These are phyloP conservation scores for Cucumis cinereus DNA, from an alignment of 306 rosid genomes.

Conservation along the genomic window DNA sequence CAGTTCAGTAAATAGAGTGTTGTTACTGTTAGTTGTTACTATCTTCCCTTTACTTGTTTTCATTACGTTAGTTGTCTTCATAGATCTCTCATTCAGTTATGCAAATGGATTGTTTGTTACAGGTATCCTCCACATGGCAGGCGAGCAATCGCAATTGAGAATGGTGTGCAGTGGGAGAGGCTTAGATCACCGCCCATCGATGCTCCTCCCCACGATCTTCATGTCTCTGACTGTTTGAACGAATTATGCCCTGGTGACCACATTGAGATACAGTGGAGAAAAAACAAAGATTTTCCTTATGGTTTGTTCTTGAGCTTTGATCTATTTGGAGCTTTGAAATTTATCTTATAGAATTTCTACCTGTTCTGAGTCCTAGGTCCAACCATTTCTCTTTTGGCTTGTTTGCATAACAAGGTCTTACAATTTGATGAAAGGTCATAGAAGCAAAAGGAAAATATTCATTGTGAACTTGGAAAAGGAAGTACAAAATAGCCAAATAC, in stretches of 20 bases:
- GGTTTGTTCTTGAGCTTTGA: constrained; percentile 38
- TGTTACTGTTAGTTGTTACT: background rate
- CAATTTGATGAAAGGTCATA: background rate
- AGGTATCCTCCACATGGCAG: constrained; percentile 96
- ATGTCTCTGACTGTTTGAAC: constrained; percentile 53
- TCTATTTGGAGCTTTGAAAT: background rate
- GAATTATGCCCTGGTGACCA: constrained; percentile 75
- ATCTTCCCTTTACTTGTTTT: background rate
- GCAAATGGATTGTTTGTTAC: constrained; percentile 12
- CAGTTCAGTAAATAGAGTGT: constrained; percentile 2
- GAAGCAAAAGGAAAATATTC: background rate
- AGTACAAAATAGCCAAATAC: background rate
- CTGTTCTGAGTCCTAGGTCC: background rate
- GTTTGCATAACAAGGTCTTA: background rate
- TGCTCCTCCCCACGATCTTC: constrained; percentile 68
- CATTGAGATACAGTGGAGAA: constrained; percentile 93
- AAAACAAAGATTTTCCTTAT: constrained; percentile 88
- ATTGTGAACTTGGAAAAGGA: background rate
- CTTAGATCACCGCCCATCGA: constrained; percentile 70
- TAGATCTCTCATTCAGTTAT: background rate
- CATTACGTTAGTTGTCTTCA: background rate
- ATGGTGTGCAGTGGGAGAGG: constrained; percentile 70
- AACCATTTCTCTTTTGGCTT: background rate
- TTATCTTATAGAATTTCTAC: background rate
- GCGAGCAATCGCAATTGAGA: constrained; percentile 55